Base-by-base conservation (phyloP, 192 early-diverging fungal genomes). In the Coemansia sp. region DNA sequence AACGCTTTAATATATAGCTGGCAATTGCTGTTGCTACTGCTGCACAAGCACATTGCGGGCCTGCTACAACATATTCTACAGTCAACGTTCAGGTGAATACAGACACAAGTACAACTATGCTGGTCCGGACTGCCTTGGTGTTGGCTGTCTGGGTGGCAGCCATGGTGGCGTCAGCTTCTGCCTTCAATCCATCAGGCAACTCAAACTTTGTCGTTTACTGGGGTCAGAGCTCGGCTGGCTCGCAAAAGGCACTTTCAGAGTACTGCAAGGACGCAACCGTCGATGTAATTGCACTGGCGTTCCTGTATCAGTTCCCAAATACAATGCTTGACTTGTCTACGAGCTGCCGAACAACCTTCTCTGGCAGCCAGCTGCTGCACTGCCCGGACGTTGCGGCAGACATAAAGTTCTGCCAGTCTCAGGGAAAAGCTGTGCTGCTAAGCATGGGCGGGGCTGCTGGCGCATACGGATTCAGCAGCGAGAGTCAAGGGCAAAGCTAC, bases 391-490 rank as follows among this genome's bases (percentile, higher is more conserved):
- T 90, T 11, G 82, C 71, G 11, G 37, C 56, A 8, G 86, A 86
- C 45, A 87, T 90, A 65, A 70, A 81, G 40, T 53, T 68, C 26
- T 90, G 88, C 69, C 88, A 90, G 56, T 51, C 57, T 8, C 60
- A 76, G 21, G 88, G 86, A 3, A 87, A 85, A 34, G 60, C 63
- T 5, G 60, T 90, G 3, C 64, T 83, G 14, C 70, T 87, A 2
- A 84, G 83, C 34, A 65, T 89, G 43, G 88, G 86, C 33, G 88
- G 88, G 4, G 83, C 82, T 4, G 72, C 77, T 5, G 86, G 88
- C 25, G 45, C 66, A n/a, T 79, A 80, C 29, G 80, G 82, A 8
- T 85, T 85, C 47, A 29, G 31, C 32, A 63, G 61, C 39, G 64
- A 79, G 18, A n/a, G 51, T 7, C 43, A 78, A 6, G 85, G 68